phyloP scores from a whole-genome alignment of 1,139 yeast species.

The Blastobotrys niveus region DNA sequence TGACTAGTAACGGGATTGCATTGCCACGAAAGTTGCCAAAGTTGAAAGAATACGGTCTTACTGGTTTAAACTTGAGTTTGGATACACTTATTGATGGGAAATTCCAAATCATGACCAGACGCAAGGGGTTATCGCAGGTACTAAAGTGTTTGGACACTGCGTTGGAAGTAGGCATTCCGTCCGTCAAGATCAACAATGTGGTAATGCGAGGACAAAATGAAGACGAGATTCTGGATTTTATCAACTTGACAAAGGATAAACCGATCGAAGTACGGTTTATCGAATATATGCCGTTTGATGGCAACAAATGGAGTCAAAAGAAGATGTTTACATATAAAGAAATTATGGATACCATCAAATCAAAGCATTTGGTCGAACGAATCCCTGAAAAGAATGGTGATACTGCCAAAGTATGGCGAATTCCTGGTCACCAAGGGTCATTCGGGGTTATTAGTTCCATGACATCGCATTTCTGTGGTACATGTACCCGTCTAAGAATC shows the following conservation, averaged over 20 bases:
- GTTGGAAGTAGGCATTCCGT: slow-evolving; percentile 39
- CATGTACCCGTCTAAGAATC: slow-evolving; percentile 45
- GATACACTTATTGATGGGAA: slow-evolving; percentile 48
- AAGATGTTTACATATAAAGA: slow-evolving; percentile 43
- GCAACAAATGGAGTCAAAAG: slow-evolving; percentile 43
- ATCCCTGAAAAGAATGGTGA: slow-evolving; percentile 39
- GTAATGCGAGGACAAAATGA: slow-evolving; percentile 47
- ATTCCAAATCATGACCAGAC: slow-evolving; percentile 43
- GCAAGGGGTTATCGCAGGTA: slow-evolving; percentile 44
- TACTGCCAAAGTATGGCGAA: slow-evolving; percentile 41
- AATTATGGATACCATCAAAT: slow-evolving; percentile 35
- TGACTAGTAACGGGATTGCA: slow-evolving; percentile 48
- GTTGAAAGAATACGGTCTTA: slow-evolving; percentile 39
- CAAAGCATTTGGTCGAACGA: slow-evolving; percentile 23
- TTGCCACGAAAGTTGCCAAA: slow-evolving; percentile 42
- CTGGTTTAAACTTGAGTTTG: slow-evolving; percentile 42
- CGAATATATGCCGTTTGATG: slow-evolving; percentile 52
- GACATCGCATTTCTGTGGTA: slow-evolving; percentile 47
- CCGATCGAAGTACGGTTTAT: slow-evolving; percentile 46
- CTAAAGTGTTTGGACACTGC: slow-evolving; percentile 41
- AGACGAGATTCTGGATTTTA: slow-evolving; percentile 45
- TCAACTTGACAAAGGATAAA: slow-evolving; percentile 36
- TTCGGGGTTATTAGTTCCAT: slow-evolving; percentile 49
- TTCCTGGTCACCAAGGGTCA: slow-evolving; percentile 40
- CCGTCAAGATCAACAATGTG: slow-evolving; percentile 44